Percentiles rank a stretch among this genome's conserved stretches.
phyloP scores from a whole-genome alignment of 2,329 filamentous ascomycete species.

The Cryphonectria nitschkei region DNA sequence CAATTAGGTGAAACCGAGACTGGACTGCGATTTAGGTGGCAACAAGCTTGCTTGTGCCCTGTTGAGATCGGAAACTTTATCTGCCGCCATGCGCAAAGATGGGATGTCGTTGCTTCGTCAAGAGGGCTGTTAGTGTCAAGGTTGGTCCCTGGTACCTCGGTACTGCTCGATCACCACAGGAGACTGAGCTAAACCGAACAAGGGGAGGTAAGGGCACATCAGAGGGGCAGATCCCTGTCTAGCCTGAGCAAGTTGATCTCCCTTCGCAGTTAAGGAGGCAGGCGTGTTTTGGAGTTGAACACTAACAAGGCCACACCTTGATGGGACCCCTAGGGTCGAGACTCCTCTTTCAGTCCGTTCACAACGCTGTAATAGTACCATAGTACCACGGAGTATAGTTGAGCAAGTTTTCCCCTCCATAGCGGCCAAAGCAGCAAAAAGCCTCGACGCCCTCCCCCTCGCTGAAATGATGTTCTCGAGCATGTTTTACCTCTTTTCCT shows the following conservation, averaged over 20 bases:
- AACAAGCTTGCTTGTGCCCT: background rate
- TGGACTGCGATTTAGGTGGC: background rate
- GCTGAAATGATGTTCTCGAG: slow-evolving; percentile 5
- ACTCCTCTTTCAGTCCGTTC: background rate
- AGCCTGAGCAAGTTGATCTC: slow-evolving; percentile 28
- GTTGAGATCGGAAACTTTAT: background rate
- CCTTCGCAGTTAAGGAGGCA: background rate
- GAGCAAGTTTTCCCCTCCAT: slow-evolving; percentile 25
- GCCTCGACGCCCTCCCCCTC: slow-evolving; percentile 10
- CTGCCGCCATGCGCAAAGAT: background rate
- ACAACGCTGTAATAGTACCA: background rate
- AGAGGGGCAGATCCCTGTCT: slow-evolving; percentile 17
- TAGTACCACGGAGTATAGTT: slow-evolving; percentile 1
- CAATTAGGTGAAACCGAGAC: background rate
- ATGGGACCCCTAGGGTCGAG: slow-evolving; percentile 1
- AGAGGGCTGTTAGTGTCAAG: background rate
- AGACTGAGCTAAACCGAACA: background rate
- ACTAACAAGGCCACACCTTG: slow-evolving; percentile 10
- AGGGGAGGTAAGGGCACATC: background rate
- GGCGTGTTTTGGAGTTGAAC: background rate
- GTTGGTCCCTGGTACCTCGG: background rate
- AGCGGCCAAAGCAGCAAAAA: slow-evolving; percentile 10
- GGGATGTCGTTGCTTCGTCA: background rate
- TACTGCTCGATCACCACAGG: background rate
- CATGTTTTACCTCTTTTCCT: slow-evolving; percentile 17